Evolutionary conservation across 2,329 filamentous ascomycete species (phyloP).

Genomic region (Didymella segeticola): DNA sequence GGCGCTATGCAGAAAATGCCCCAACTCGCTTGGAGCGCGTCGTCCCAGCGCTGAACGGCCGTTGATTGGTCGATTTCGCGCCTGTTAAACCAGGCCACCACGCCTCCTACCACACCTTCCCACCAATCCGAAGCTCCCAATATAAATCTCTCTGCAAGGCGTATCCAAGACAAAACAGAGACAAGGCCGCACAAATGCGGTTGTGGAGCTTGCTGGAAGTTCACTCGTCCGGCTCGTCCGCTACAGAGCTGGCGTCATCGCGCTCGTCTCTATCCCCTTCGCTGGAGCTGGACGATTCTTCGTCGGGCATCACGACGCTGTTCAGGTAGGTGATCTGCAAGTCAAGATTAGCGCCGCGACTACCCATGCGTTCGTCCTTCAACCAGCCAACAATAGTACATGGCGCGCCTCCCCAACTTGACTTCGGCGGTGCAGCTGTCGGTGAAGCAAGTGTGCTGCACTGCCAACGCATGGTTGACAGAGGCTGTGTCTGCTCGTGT

Average conservation of each 20-base stretch:
- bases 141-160: conserved; percentile 1
- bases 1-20: conserved; percentile 26
- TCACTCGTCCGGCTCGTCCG: conserved; percentile 21
- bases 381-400: conserved; percentile 16
- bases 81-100: conserved; percentile 22
- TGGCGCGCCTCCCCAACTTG: conserved; percentile 12
- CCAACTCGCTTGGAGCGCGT: conserved; percentile 26
- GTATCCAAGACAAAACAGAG: background rate
- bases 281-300: conserved; percentile 40
- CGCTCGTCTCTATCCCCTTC: conserved; percentile 39
- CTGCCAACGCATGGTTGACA: conserved; percentile 41
- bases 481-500: conserved; percentile 20
- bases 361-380: conserved; percentile 19
- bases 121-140: conserved; percentile 26
- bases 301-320: conserved; percentile 58
- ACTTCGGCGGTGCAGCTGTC: conserved; percentile 28
- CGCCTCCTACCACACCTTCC: conserved; percentile 15
- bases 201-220: background rate
- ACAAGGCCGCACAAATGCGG: background rate
- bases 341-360: conserved; percentile 29
- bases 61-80: conserved; percentile 37
- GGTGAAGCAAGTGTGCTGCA: conserved; percentile 38
- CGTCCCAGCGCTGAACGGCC: conserved; percentile 33
- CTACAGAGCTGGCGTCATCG: conserved; percentile 8
- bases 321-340: conserved; percentile 59